phyloP scores from a whole-genome alignment of 345 rosid genomes.

The Populus davidiana region DNA sequence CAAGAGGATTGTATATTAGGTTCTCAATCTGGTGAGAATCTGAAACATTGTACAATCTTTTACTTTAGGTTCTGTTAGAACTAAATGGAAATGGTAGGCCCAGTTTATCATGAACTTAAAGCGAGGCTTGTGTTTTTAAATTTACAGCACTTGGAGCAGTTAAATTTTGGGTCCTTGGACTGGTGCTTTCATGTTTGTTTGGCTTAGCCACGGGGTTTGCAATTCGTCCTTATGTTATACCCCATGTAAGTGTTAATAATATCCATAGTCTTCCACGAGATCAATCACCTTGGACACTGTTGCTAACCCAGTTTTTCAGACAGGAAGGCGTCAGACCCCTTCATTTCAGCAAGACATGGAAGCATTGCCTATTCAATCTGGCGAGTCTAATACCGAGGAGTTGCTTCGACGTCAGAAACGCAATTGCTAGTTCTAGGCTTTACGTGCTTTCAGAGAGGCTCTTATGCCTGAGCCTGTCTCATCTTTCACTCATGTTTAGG shows the following conservation, averaged over 20 bases:
- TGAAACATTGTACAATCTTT: neutral
- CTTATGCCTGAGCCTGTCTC: conserved; percentile 48
- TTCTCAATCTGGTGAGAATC: conserved; percentile 43
- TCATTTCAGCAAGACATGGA: conserved; percentile 56
- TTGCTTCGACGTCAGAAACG: conserved; percentile 63
- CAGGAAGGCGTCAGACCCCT: conserved; percentile 49
- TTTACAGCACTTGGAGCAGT: conserved; percentile 36
- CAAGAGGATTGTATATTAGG: conserved; percentile 53
- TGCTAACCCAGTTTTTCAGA: conserved; percentile 51
- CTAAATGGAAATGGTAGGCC: neutral
- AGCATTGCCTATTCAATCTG: conserved; percentile 55
- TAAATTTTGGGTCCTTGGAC: conserved; percentile 35
- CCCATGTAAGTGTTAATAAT: conserved; percentile 38
- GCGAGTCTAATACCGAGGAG: conserved; percentile 52
- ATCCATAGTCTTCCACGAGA: neutral
- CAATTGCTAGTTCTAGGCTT: conserved; percentile 38
- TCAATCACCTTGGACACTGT: conserved; percentile 7
- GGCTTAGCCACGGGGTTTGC: conserved; percentile 39
- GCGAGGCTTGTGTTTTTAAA: neutral
- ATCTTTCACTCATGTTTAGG: conserved; percentile 51
- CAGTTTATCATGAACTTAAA: neutral
- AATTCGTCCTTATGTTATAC: conserved; percentile 31
- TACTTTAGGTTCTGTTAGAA: neutral
- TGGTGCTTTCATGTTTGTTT: conserved; percentile 38
- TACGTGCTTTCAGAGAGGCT: conserved; percentile 36